Evolutionary conservation across 148 eudicot genomes (phyloP), one percentile per base, ranked within the genome.

Genomic region (Rhododendron simsii): DNA sequence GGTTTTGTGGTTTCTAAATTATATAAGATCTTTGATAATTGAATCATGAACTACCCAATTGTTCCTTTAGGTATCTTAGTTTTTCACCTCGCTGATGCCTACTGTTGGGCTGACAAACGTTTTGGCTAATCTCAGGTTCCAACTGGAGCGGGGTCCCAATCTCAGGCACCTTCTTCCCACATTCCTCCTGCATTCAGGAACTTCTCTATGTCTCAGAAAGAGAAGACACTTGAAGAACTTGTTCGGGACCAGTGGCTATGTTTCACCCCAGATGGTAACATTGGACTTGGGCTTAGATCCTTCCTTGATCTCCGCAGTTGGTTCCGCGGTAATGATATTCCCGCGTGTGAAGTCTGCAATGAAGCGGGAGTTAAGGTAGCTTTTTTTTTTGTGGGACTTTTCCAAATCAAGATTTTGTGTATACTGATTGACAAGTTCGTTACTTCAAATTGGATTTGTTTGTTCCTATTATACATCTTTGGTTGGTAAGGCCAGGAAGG

Each of bases 301-400:
- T 95, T 97, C 78, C 95, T 97, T 79, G 99, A 97, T 91, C 94
- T 95, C 75, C 95, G 99, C 78, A 91, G 98, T 91, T 97, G 99
- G 99, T 97, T 97, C 86, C 95, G 89, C 81, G 83, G 83, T 76
- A 94, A 91, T 87, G 99, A 95, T 78, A 91, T 97, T 84, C 94
- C 96, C 84, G 87, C 92, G 35, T 97, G 99, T 87, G 95, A 92
- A 78, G 94, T 93, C 81, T 97, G 99, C 92, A 97, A 97, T 82
- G 99, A 97, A 90, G 98, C 98, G 88, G 96, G 93, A 26, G 87
- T 97, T 80, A 97, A 95, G 99, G 98, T 95, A 61, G 84, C 48
- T 23, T 75, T 21, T 84, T 67, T 5, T 61, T 26, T 85, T 50
- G 1, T 51, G 85, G 63, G 55, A 28, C 37, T 84, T 85, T 41